Conservation (phyloP, 1,284 basidiomycete genomes). For the Schizopora paradoxa region DNA sequence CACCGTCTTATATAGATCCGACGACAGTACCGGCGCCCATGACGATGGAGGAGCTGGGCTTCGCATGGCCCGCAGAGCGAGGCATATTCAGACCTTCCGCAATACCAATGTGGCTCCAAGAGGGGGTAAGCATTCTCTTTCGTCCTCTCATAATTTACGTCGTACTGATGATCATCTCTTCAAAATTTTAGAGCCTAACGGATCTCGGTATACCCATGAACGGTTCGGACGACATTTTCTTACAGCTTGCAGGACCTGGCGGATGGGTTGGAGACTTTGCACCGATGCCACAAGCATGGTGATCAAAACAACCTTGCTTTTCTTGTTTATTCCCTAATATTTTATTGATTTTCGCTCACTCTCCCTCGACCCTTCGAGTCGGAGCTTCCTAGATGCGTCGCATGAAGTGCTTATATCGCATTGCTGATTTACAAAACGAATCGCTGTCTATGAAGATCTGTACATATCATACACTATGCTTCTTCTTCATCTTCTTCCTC, state of each 20-base stretch:
- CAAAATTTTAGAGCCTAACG: slow-evolving; percentile 58
- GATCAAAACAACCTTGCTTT: slow-evolving; percentile 25
- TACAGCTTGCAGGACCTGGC: slow-evolving; percentile 63
- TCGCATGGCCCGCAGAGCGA: slow-evolving; percentile 69
- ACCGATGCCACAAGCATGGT: slow-evolving; percentile 79
- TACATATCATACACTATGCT: neutral
- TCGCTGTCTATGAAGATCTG: too few species aligned
- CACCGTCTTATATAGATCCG: slow-evolving; percentile 52
- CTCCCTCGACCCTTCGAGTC: too few species aligned
- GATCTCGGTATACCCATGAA: slow-evolving; percentile 87
- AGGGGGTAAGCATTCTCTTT: slow-evolving; percentile 51
- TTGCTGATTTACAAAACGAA: too few species aligned
- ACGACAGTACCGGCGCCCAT: slow-evolving; percentile 54
- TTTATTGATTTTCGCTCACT: neutral
- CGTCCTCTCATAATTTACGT: slow-evolving; percentile 9
- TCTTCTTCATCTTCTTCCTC: slow-evolving; percentile 15
- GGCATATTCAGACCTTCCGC: slow-evolving; percentile 72
- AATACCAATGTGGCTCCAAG: slow-evolving; percentile 78
- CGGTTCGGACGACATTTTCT: slow-evolving; percentile 83
- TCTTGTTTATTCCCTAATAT: neutral
- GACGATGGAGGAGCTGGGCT: slow-evolving; percentile 78
- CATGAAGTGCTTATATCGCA: too few species aligned
- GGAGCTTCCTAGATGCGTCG: too few species aligned
- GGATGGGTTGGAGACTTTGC: slow-evolving; percentile 73
- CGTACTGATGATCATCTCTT: neutral